These are phyloP conservation scores for Striga hermonthica DNA, from an alignment of 305 asterid species.

Conservation along the genomic window DNA sequence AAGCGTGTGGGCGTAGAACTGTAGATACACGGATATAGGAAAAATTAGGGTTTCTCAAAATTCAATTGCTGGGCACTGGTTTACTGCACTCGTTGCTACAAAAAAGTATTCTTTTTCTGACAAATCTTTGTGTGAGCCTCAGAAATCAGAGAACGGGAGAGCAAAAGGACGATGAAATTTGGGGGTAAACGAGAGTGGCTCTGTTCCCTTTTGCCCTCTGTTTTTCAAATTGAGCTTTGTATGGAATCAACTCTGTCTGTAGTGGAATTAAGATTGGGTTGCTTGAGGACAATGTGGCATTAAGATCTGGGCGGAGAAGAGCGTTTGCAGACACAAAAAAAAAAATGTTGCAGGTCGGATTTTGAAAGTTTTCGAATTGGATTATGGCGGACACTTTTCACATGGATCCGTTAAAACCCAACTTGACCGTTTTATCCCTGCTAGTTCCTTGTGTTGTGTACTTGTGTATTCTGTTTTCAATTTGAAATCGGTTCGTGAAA, in stretches of 20 bases:
- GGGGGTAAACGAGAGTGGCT: not conserved
- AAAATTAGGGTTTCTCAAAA: too few relatives aligned
- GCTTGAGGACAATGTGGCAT: too few relatives aligned
- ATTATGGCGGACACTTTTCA: slow-evolving; percentile 31
- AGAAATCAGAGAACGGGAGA: slow-evolving; percentile 29
- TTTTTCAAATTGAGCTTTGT: not conserved
- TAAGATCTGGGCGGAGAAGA: slow-evolving; percentile 28
- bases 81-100: too few relatives aligned
- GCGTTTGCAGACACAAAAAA: slow-evolving; percentile 7
- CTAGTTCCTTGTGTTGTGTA: not conserved
- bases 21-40: slow-evolving; percentile 8
- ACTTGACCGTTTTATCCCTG: slow-evolving; percentile 33
- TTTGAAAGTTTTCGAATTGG: slow-evolving; percentile 37
- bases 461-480: too few relatives aligned
- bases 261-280: too few relatives aligned
- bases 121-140: slow-evolving; percentile 29
- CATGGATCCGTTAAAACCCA: slow-evolving; percentile 25
- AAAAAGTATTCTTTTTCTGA: not conserved
- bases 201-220: not conserved
- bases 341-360: slow-evolving; percentile 5
- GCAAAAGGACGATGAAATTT: not conserved
- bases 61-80: too few relatives aligned
- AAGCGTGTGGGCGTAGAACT: slow-evolving; percentile 9
- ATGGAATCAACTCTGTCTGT: too few relatives aligned
- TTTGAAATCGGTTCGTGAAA: not conserved